Conservation (phyloP, 163 green algal genomes). For the Chlorella variabilis region DNA sequence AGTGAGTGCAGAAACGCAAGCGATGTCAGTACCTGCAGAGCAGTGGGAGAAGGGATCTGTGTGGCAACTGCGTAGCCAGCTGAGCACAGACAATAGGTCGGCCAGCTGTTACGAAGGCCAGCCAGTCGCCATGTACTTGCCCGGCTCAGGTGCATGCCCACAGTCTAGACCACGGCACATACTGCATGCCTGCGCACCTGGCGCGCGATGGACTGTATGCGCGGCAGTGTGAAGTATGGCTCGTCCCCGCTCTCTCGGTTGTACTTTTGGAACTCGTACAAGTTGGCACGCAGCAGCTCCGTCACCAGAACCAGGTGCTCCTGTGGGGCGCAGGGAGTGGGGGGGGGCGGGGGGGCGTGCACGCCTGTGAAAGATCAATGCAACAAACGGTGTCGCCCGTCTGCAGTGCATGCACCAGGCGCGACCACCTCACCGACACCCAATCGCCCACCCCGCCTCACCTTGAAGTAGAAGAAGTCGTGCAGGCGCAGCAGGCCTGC, state of each 20-base stretch:
- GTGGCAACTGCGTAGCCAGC: too few species aligned
- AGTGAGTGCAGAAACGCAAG: constrained; percentile 93
- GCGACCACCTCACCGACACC: background rate
- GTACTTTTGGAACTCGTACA: constrained; percentile 98
- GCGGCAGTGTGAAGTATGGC: constrained; percentile 80
- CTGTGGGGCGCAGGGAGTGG: constrained; percentile 43
- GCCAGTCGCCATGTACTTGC: too few species aligned
- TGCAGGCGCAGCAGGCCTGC: constrained; percentile 91
- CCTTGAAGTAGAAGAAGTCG: constrained; percentile 98
- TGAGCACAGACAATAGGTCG: too few species aligned
- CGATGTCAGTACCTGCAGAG: constrained; percentile 70
- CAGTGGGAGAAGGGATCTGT: background rate
- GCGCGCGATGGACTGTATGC: constrained; percentile 72
- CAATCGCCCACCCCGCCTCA: background rate
- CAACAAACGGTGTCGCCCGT: too few species aligned
- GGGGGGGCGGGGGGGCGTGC: background rate
- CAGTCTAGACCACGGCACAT: too few species aligned
- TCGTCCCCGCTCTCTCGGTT: constrained; percentile 83
- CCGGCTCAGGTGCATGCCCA: too few species aligned
- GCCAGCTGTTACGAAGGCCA: too few species aligned
- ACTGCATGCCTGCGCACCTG: too few species aligned
- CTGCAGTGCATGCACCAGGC: background rate
- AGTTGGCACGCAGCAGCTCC: constrained; percentile 95
- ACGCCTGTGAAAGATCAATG: too few species aligned
- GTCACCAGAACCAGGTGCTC: constrained; percentile 98